Evolutionary conservation across 306 rosid species (phyloP).

Genomic region (Mucuna pruriens): DNA sequence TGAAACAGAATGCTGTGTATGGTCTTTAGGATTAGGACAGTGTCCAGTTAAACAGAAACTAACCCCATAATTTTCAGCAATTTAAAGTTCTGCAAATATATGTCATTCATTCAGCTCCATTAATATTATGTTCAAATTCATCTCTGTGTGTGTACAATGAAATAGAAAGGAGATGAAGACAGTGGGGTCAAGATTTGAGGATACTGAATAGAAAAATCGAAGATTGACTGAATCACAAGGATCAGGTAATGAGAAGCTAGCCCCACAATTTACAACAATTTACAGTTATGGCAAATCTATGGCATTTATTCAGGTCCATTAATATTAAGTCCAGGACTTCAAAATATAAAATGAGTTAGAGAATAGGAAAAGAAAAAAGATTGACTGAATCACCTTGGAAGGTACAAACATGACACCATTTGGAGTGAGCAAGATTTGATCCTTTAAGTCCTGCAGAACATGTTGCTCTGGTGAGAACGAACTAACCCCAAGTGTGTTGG

Average conservation of each 20-base stretch:
- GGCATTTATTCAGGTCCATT: conserved; percentile 25
- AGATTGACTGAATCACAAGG: conserved; percentile 35
- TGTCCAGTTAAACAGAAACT: conserved; percentile 5
- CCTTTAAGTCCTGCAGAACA: conserved; percentile 64
- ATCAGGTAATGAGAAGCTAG: conserved; percentile 11
- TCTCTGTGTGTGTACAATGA: background rate
- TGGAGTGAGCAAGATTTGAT: conserved; percentile 83
- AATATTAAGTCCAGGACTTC: conserved; percentile 6
- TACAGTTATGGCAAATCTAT: background rate
- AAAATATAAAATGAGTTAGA: background rate
- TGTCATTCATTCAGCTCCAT: conserved; percentile 23
- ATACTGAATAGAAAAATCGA: background rate
- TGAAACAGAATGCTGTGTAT: conserved; percentile 6
- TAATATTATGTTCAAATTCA: conserved; percentile 1
- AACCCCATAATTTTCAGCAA: background rate
- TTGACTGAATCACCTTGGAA: conserved; percentile 64
- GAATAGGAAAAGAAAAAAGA: background rate
- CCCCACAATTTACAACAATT: background rate
- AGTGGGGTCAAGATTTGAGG: background rate
- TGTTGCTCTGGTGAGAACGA: conserved; percentile 70
- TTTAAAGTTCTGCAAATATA: background rate
- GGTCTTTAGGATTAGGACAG: conserved; percentile 2
- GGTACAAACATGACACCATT: conserved; percentile 94
- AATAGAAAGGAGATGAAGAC: conserved; percentile 13
- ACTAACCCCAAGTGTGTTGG: conserved; percentile 81